These are phyloP conservation scores for Tetrapyrgos nigripes DNA, from an alignment of 1,284 basidiomycete species.

Conservation along the genomic window DNA sequence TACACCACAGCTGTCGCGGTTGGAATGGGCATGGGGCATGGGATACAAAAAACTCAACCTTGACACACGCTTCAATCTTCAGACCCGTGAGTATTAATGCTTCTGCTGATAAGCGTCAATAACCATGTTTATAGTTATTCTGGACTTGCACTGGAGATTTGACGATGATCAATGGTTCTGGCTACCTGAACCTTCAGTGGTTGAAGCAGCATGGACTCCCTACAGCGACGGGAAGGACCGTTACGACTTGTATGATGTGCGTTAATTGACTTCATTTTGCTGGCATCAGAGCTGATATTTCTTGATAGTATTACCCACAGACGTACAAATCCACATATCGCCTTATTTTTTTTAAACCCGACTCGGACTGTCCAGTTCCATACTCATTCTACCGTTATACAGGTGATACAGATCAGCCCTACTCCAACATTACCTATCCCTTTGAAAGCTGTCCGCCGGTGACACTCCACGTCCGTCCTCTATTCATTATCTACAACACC, in stretches of 20 bases:
- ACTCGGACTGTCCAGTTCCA: not conserved
- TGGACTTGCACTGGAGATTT: not conserved
- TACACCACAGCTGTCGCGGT: too few relatives aligned
- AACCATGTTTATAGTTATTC: not conserved
- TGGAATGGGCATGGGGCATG: not conserved
- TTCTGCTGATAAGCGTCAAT: not conserved
- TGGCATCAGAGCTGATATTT: too few relatives aligned
- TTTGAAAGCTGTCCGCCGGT: not conserved
- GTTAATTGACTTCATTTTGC: too few relatives aligned
- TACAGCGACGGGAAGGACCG: too few relatives aligned
- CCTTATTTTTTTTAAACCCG: not conserved
- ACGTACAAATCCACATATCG: too few relatives aligned
- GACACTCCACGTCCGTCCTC: not conserved
- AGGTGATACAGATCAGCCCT: not conserved
- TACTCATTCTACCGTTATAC: not conserved
- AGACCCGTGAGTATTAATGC: not conserved
- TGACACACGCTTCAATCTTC: not conserved
- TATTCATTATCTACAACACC: not conserved
- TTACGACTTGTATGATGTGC: too few relatives aligned
- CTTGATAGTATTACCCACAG: too few relatives aligned
- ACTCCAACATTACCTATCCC: not conserved
- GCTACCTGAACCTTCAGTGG: too few relatives aligned
- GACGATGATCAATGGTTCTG: not conserved
- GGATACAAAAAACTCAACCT: not conserved
- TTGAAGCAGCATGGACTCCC: too few relatives aligned